These are phyloP conservation scores for Metarhizium guizhouense DNA, from an alignment of 2,329 filamentous ascomycete species.

Conservation along the genomic window DNA sequence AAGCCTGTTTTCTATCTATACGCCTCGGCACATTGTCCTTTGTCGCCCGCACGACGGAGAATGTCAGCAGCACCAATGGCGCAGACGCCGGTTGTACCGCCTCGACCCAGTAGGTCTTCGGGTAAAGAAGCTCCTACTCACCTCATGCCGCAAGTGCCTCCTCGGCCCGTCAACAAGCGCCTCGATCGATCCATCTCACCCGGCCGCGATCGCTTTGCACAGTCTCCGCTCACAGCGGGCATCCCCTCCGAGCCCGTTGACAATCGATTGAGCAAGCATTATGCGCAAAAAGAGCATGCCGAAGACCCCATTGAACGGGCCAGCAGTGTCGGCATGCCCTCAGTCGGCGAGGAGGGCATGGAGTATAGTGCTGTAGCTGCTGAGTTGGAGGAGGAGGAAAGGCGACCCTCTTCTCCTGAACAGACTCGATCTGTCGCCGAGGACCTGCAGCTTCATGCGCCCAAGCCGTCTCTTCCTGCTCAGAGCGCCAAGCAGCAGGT, in stretches of 20 bases:
- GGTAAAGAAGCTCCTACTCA: constrained; percentile 32
- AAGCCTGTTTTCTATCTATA: background rate
- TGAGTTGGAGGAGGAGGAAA: constrained; percentile 24
- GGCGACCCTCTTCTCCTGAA: constrained; percentile 43
- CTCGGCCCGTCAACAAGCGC: constrained; percentile 64
- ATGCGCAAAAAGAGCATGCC: constrained; percentile 21
- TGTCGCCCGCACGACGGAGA: constrained; percentile 1
- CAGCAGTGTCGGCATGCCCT: constrained; percentile 72
- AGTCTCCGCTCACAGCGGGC: constrained; percentile 74
- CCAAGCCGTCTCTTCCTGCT: constrained; percentile 75
- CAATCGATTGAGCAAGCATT: constrained; percentile 25
- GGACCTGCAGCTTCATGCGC: constrained; percentile 80
- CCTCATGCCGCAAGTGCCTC: constrained; percentile 61
- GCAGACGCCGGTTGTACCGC: constrained; percentile 44
- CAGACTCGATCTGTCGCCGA: constrained; percentile 71
- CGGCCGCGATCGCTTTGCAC: constrained; percentile 68
- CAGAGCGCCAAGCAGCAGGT: constrained; percentile 78
- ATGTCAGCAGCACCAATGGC: constrained; percentile 45
- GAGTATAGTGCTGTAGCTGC: constrained; percentile 64
- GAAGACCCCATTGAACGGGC: constrained; percentile 48
- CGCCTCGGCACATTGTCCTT: background rate
- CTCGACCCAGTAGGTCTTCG: constrained; percentile 43
- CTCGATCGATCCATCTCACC: constrained; percentile 70
- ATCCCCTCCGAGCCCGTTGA: constrained; percentile 37
- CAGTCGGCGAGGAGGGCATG: constrained; percentile 78